These are phyloP conservation scores for Phaeotremella skinneri DNA, from an alignment of 768 basidiomycete genomes.

Conservation along the genomic window DNA sequence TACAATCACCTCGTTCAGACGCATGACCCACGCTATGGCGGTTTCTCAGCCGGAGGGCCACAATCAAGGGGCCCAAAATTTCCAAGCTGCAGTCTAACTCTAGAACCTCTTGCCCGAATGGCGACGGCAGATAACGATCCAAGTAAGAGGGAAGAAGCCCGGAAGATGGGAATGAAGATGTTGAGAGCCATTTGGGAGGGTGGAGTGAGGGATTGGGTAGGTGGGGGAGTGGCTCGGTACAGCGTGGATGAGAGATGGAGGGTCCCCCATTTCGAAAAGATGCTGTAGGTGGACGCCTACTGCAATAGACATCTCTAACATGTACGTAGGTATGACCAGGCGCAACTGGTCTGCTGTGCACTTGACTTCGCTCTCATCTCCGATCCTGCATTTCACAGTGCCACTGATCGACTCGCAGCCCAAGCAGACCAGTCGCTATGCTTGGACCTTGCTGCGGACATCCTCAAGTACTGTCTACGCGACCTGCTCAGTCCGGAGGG, in stretches of 20 bases:
- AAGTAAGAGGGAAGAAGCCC: slow-evolving; percentile 16
- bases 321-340: slow-evolving; percentile 52
- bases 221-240: slow-evolving; percentile 54
- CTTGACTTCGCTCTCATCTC: slow-evolving; percentile 33
- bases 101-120: slow-evolving; percentile 37
- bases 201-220: slow-evolving; percentile 54
- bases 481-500: slow-evolving; percentile 51
- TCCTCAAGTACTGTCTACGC: slow-evolving; percentile 51
- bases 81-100: slow-evolving; percentile 46
- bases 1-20: slow-evolving; percentile 31
- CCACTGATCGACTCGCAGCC: neutral
- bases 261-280: slow-evolving; percentile 56
- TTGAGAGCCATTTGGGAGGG: slow-evolving; percentile 50
- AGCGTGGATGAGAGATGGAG: slow-evolving; percentile 55
- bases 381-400: slow-evolving; percentile 18
- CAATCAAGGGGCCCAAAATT: slow-evolving; percentile 51
- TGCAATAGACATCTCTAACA: neutral
- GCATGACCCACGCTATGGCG: slow-evolving; percentile 51
- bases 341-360: slow-evolving; percentile 47
- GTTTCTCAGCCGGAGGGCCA: slow-evolving; percentile 49
- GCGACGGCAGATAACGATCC: slow-evolving; percentile 15
- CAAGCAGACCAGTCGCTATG: slow-evolving; percentile 25
- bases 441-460: slow-evolving; percentile 48
- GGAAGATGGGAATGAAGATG: slow-evolving; percentile 37
- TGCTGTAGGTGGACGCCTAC: slow-evolving; percentile 31